Base-by-base conservation (phyloP, 768 basidiomycete species). In the Mycena metata region DNA sequence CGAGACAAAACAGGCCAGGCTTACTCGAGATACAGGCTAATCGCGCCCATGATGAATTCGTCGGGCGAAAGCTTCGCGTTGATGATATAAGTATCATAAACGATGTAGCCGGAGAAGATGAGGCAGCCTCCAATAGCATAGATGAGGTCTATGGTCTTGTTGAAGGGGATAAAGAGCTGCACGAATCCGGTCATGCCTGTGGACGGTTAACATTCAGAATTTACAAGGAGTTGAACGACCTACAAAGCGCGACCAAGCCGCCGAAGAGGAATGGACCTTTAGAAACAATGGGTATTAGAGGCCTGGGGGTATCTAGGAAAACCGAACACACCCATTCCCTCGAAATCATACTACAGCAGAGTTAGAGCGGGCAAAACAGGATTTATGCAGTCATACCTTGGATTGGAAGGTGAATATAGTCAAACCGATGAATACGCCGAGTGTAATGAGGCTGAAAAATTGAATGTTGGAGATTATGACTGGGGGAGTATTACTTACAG, bases 341-440 rank as follows among this genome's bases (percentile, higher is more conserved):
- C 92, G 81, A 99, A 98, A 82, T 99, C 96, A 80, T 95, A 98
- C 93, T 95, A 72, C 0, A 46, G 58, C 21, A 54, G 41, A 52
- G 47, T 52, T 12, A 65, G 42, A 66, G 42, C 3, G 45, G 30
- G 45, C 11, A 0, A 51, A 43, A 50, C 15, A 68, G 46, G 21
- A 45, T 13, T 26, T 33, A 5, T 16, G 12, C 66, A 33, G 16
- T 60, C 83, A 21, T 69, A 92, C 93, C 85, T 97, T 97, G 65
- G 93, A 94, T 78, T 97, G 96, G 77, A 98, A 84, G 0, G 98
- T 98, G 83, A 98, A 99, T 59, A 98, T 79, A 0, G 96, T 98
- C 69, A 99, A 81, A 8, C 96, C 98, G 45, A 95, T 79, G 87
- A 99, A 99, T 50, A 99, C 91, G 16, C 96, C 96, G 3, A 94